Base-by-base conservation (phyloP, 768 basidiomycete genomes). In the Trametes punicea region DNA sequence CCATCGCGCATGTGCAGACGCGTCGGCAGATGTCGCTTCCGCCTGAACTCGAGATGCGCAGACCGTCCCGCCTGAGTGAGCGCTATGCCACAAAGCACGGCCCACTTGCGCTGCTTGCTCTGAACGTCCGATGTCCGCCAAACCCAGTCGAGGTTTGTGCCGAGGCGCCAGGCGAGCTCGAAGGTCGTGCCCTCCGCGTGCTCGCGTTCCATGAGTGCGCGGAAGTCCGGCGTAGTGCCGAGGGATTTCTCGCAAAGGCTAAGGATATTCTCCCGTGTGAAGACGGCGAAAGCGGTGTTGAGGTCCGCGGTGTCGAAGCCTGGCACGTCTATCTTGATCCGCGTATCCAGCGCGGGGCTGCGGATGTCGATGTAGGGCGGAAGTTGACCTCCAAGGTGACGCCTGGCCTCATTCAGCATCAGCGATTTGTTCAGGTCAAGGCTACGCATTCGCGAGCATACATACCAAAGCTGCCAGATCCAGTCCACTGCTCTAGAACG, bases 391-490 rank as follows among this genome's bases (percentile, higher is more conserved):
- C 87, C 92, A 27, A 92, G 75, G 48, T 81, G 77, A 46, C 79
- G 80, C 88, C 91, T 93, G 55, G 8, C 33, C 13, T 39, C 6
- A 20, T 30, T 2, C 9, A n/a, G 21, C 25, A 11, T 18, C 41
- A 33, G 16, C 18, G 1, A 11, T 25, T 15, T n/a, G 4, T 7
- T 26, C 6, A 13, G 3, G 7, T 2, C 13, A 9, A 18, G 13
- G n/a, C 23, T 39, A 51, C 18, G 40, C n/a, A n/a, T n/a, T n/a
- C n/a, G n/a, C n/a, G n/a, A n/a, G n/a, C n/a, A 31, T n/a, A 16
- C 54, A 15, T 62, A 86, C 93, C 91, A 93, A 42, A 97, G 73
- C 49, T 82, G 79, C 94, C 93, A 97, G 41, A 84, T 76, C 95
- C 95, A 98, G 69, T 97, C 93, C 34, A 82, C 77, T 1, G 90